phyloP scores from a whole-genome alignment of 805 yeast genomes.

The Nematodospora valgi region DNA sequence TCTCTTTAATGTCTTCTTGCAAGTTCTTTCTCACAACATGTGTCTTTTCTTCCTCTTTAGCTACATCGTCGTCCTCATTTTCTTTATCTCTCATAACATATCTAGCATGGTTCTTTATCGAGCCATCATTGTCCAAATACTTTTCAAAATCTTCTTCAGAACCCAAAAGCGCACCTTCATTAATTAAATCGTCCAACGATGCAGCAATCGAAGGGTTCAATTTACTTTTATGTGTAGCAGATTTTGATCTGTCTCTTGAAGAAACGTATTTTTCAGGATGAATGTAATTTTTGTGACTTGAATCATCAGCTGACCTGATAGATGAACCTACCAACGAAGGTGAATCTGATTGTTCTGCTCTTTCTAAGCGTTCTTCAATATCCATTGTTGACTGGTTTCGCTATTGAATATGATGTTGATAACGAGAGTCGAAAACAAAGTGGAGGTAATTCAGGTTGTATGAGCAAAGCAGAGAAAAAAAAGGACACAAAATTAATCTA shows the following conservation, averaged over 20 bases:
- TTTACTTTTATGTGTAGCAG: background rate
- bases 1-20: constrained; percentile 4
- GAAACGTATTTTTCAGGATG: constrained; percentile 37
- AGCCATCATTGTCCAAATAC: constrained; percentile 52
- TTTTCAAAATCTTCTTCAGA: constrained; percentile 52
- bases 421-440: too few species aligned
- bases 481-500: too few species aligned
- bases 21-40: constrained; percentile 7
- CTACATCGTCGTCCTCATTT: background rate
- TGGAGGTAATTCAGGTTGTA: too few species aligned
- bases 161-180: constrained; percentile 44
- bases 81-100: constrained; percentile 15
- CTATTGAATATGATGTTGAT: too few species aligned
- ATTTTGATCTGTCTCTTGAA: constrained; percentile 4
- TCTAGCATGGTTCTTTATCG: constrained; percentile 46
- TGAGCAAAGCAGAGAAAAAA: too few species aligned
- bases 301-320: constrained; percentile 46
- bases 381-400: constrained; percentile 46
- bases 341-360: constrained; percentile 43
- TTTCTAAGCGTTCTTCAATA: constrained; percentile 51
- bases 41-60: constrained; percentile 25
- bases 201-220: constrained; percentile 39
- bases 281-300: constrained; percentile 41
- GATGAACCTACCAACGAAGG: constrained; percentile 57
- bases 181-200: constrained; percentile 48